A percentile compares a stretch with the other conserved stretches of the same genome.
These are phyloP conservation scores for Termitomyces sp. DNA, from an alignment of 768 basidiomycete genomes.

Conservation along the genomic window DNA sequence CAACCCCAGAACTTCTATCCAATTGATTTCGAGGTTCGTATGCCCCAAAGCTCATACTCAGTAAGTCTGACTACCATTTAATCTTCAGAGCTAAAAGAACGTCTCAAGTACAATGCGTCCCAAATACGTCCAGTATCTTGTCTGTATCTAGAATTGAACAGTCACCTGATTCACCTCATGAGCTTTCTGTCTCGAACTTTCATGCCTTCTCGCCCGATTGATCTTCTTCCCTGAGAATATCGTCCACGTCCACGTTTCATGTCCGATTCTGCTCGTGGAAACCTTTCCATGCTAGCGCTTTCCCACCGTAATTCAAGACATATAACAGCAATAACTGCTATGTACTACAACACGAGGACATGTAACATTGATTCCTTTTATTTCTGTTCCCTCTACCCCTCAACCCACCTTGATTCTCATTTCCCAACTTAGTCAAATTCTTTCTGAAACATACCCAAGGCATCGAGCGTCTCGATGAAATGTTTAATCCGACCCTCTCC, in stretches of 20 bases:
- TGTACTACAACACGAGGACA: neutral
- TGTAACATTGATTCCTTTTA: neutral
- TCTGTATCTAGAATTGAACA: neutral
- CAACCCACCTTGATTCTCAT: neutral
- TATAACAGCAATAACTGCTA: neutral
- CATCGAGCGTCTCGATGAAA: constrained; percentile 6
- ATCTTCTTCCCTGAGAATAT: neutral
- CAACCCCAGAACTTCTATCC: neutral
- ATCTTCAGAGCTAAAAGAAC: neutral
- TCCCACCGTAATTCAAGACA: neutral
- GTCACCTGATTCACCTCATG: neutral
- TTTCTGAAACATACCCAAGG: constrained; percentile 3
- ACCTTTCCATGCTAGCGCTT: neutral
- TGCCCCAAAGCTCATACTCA: neutral
- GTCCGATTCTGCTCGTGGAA: neutral
- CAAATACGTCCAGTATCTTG: neutral
- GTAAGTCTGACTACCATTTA: neutral
- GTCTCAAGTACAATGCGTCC: neutral
- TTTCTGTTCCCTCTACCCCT: neutral
- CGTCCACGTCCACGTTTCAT: neutral
- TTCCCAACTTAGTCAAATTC: constrained; percentile 2
- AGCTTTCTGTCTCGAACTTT: neutral
- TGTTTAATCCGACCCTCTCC: constrained; percentile 26
- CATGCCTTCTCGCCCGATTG: neutral
- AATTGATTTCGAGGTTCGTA: neutral